Conservation (phyloP, 2,329 filamentous ascomycete species). For the Biscogniauxia marginata region DNA sequence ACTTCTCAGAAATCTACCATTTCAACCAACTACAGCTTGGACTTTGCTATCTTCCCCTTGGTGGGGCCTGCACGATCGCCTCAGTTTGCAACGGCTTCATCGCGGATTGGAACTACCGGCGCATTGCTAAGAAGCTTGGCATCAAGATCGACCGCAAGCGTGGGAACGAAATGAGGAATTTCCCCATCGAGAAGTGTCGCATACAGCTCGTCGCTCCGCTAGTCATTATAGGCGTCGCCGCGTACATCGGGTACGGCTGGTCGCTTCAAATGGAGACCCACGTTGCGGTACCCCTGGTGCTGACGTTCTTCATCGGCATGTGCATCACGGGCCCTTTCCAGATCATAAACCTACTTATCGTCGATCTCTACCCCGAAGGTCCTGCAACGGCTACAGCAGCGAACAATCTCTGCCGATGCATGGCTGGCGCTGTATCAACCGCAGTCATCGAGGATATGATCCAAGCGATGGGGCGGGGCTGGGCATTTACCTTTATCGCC, state of each 20-base stretch:
- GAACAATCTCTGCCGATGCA: slow-evolving; percentile 63
- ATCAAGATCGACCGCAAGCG: slow-evolving; percentile 60
- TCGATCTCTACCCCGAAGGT: slow-evolving; percentile 60
- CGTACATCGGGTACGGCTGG: slow-evolving; percentile 58
- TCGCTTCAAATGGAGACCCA: slow-evolving; percentile 49
- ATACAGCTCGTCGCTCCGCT: slow-evolving; percentile 55
- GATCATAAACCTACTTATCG: slow-evolving; percentile 61
- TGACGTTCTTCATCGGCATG: slow-evolving; percentile 57
- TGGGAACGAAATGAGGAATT: slow-evolving; percentile 48
- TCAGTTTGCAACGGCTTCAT: slow-evolving; percentile 56
- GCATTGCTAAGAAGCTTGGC: slow-evolving; percentile 60
- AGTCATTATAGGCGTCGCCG: slow-evolving; percentile 51
- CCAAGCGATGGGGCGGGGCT: slow-evolving; percentile 54
- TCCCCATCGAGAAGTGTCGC: slow-evolving; percentile 55
- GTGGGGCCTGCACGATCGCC: slow-evolving; percentile 47
- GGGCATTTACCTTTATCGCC: slow-evolving; percentile 61
- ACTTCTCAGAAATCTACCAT: slow-evolving; percentile 51
- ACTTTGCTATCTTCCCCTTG: slow-evolving; percentile 55
- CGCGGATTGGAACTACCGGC: slow-evolving; percentile 68
- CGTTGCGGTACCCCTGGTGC: slow-evolving; percentile 53
- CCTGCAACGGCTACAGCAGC: slow-evolving; percentile 63
- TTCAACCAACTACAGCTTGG: slow-evolving; percentile 52
- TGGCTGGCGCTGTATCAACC: slow-evolving; percentile 58
- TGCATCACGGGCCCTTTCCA: slow-evolving; percentile 62
- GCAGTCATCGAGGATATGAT: slow-evolving; percentile 61